Conservation (phyloP, 2,329 filamentous ascomycete genomes). For the Fusarium lateritium region DNA sequence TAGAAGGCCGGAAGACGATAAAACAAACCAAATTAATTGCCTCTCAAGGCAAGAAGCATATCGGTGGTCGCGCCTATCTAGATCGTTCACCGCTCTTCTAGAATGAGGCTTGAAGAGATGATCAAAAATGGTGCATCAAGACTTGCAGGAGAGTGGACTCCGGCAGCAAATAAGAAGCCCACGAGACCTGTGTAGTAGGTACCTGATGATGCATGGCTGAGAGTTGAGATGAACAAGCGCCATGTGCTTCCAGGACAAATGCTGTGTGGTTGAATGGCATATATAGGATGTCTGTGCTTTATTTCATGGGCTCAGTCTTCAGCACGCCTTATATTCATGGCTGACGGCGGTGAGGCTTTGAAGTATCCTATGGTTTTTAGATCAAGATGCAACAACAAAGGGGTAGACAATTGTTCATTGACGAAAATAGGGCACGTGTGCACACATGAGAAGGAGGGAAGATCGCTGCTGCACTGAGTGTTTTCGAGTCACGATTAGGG, state of each 20-base stretch:
- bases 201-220: conserved; percentile 16
- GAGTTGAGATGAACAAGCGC: conserved; percentile 25
- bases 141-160: conserved; percentile 30
- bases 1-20: not conserved
- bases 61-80: conserved; percentile 25
- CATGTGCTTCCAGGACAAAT: conserved; percentile 32
- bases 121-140: conserved; percentile 16
- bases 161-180: conserved; percentile 26
- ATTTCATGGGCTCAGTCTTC: conserved; percentile 2
- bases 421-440: conserved; percentile 30
- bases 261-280: conserved; percentile 17
- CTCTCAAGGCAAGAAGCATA: conserved; percentile 7
- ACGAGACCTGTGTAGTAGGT: conserved; percentile 20
- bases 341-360: conserved; percentile 15
- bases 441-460: conserved; percentile 5
- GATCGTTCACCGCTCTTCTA: conserved; percentile 44
- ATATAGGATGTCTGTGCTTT: conserved; percentile 12
- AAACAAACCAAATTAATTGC: conserved; percentile 14
- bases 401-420: not conserved
- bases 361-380: not conserved
- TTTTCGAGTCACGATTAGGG: conserved; percentile 1
- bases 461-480: conserved; percentile 9
- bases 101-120: conserved; percentile 31
- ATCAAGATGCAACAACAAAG: not conserved
- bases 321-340: conserved; percentile 3